phyloP scores from a whole-genome alignment of 208 protist genomes.

The Wallacemonas sp. region DNA sequence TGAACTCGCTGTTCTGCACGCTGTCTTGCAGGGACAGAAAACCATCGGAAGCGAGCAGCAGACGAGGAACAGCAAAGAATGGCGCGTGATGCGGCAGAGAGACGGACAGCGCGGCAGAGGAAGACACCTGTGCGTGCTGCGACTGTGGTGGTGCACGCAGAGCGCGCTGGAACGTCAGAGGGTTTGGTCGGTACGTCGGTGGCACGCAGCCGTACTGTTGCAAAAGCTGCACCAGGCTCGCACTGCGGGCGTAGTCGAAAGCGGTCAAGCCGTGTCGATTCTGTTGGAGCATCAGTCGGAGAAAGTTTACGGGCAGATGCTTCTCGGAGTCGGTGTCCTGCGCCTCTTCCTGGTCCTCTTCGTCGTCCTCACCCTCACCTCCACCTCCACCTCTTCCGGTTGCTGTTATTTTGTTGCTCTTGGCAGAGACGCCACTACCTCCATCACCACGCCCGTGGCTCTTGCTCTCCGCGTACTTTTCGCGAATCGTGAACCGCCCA shows the following conservation, averaged over 20 bases:
- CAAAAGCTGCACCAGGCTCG: conserved; percentile 70
- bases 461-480: conserved; percentile 9
- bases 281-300: conserved; percentile 66
- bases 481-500: conserved; percentile 31
- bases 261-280: conserved; percentile 76
- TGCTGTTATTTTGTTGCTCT: background rate
- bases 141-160: conserved; percentile 18
- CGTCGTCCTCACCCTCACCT: background rate
- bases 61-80: conserved; percentile 58
- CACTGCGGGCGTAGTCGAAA: conserved; percentile 79
- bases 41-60: conserved; percentile 64
- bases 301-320: conserved; percentile 36
- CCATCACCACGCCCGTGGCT: background rate
- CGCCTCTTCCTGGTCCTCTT: too few species aligned
- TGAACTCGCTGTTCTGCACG: conserved; percentile 27
- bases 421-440: conserved; percentile 1
- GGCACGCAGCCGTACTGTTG: conserved; percentile 79
- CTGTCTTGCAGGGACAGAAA: conserved; percentile 57
- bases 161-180: conserved; percentile 40
- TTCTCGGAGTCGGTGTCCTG: background rate
- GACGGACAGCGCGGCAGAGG: too few species aligned
- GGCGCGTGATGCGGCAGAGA: too few species aligned
- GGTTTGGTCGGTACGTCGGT: conserved; percentile 77
- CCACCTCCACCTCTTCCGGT: background rate
- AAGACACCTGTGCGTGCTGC: too few species aligned